Conservation (phyloP, 179 eudicot genomes). For the Silene coronaria region DNA sequence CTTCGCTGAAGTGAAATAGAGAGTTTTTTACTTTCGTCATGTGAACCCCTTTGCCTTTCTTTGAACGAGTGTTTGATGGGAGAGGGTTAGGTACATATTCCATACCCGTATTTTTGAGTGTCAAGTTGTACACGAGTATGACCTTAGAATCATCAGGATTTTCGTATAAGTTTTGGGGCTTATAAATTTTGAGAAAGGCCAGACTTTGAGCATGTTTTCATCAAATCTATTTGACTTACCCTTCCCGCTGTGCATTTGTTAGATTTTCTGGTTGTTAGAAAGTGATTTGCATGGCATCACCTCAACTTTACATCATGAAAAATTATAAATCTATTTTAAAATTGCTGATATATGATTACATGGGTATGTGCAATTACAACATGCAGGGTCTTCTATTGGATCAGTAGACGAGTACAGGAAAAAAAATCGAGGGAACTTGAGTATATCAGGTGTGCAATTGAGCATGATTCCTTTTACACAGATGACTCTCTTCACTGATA, state of each 20-base stretch:
- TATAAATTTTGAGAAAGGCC: background rate
- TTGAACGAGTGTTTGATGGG: background rate
- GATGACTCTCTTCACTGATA: slow-evolving; percentile 88
- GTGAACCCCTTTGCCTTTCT: background rate
- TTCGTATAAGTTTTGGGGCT: background rate
- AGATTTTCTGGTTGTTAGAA: background rate
- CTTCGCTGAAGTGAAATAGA: background rate
- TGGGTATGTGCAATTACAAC: background rate
- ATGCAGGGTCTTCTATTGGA: slow-evolving; percentile 56
- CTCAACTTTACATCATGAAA: background rate
- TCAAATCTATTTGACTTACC: background rate
- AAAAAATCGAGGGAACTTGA: slow-evolving; percentile 52
- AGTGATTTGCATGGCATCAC: background rate
- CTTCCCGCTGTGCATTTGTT: background rate
- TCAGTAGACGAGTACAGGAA: slow-evolving; percentile 34
- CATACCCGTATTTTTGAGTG: background rate
- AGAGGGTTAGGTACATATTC: no score
- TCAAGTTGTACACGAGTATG: background rate
- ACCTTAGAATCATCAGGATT: background rate
- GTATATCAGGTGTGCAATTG: slow-evolving; percentile 74
- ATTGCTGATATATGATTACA: background rate
- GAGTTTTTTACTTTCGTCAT: background rate
- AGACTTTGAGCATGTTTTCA: background rate
- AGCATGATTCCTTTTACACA: slow-evolving; percentile 73
- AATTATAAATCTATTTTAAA: background rate